Percentiles rank a stretch among this genome's conserved stretches.
phyloP scores from a whole-genome alignment of 495 filamentous ascomycete genomes.

The Terfezia boudieri region DNA sequence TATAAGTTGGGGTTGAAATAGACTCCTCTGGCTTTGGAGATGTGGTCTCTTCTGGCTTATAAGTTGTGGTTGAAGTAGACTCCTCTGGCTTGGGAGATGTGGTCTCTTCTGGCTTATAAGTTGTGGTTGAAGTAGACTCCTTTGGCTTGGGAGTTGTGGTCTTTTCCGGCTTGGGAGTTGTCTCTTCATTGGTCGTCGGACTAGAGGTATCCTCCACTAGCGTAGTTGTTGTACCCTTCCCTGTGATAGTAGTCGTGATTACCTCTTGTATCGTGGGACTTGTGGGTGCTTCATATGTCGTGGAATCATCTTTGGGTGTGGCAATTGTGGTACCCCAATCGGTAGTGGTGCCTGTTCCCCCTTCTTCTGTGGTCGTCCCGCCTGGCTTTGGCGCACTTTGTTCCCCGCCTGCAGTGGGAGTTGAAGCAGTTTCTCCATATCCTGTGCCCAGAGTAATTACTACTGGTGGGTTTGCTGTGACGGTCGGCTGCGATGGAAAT shows the following conservation, averaged over 20 bases:
- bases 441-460: conserved; percentile 6
- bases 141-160: neutral
- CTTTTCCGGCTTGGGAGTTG: neutral
- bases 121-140: neutral
- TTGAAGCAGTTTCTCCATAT: conserved; percentile 9
- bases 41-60: conserved; percentile 2
- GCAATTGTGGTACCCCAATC: too few species aligned
- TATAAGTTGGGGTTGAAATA: conserved; percentile 1
- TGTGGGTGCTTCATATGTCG: neutral
- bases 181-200: neutral
- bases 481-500: neutral
- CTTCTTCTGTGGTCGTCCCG: too few species aligned
- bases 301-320: too few species aligned
- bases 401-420: neutral
- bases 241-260: conserved; percentile 3
- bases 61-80: conserved; percentile 1
- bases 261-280: neutral
- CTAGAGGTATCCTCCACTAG: neutral
- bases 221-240: conserved; percentile 7
- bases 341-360: too few species aligned
- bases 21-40: neutral
- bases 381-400: too few species aligned
- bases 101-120: conserved; percentile 3
- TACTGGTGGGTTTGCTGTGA: neutral
- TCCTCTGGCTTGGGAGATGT: neutral